Evolutionary conservation across 2,329 filamentous ascomycete species (phyloP), one percentile per base, ranked within the genome.

Genomic region (Aspergillus unguis): DNA sequence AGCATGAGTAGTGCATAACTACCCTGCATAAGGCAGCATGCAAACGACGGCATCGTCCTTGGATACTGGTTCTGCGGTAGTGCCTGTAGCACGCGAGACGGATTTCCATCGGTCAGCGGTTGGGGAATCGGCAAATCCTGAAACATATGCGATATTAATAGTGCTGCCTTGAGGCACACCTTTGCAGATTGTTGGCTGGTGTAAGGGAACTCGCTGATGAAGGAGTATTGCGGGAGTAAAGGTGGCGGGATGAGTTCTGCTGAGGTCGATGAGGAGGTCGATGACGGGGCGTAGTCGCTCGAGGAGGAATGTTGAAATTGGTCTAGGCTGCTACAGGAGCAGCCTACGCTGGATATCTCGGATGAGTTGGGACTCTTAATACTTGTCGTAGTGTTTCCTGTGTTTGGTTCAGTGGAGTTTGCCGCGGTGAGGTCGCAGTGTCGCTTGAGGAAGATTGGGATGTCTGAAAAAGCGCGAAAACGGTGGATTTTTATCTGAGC

Each of bases 1-100:
- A 75, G 64, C 74, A 76, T 77, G 11, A 77, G 61, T 65, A 76
- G 67, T 4, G 73, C 73, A 53, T 77, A 77, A 54, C 73, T 75
- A 37, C 71, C 70, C 55, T 77, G 74, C 73, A 76, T 75, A 6
- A 75, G 65, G 54, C 75, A 77, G 60, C 73, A 76, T 25, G 74
- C 73, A 53, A 76, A 76, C 0, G 71, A 73, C 1, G 75, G 75
- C 73, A 77, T 76, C 2, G 74, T 76, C 5, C 74, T 70, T 4
- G 74, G 73, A 10, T 69, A 48, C 29, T 65, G 50, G 49, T 55
- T 61, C 26, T 40, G 54, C 28, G 56, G 60, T 26, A 59, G 54
- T 26, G 56, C 44, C 26, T 50, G 54, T 31, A 57, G 41, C 6
- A 52, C 61, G 48, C 51, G 59, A 23, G 48, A 55, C 32, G 50